Base-by-base conservation (phyloP, 768 basidiomycete species). In the Pleurotus tuoliensis region DNA sequence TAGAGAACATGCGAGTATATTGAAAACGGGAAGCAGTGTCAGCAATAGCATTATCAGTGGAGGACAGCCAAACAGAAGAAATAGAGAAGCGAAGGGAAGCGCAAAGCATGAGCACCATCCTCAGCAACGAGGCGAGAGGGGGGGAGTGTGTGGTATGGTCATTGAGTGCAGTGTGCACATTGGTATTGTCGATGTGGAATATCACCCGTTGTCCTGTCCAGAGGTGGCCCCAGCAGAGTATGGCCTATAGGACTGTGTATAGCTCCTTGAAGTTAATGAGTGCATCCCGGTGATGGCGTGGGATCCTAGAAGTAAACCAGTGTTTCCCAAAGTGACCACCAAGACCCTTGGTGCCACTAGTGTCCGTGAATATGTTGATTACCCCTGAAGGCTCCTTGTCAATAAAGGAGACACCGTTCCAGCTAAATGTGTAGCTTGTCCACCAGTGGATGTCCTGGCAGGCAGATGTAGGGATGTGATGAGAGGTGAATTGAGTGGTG, bases 401-500 rank as follows among this genome's bases (percentile, higher is more conserved):
- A 5, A 68, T 47, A 3, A 68, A 9, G 18, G 55, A 56, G 16
- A 71, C 59, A 1, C 70, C 70, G 45, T 73, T 73, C 70, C 69
- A 75, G 0, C 58, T 11, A 0, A 58, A 15, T 16, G 61, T 44
- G 47, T 67, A 66, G 5, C 39, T 53, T 0, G 22, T 13, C 72
- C 73, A 76, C 74, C 73, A 76, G 7, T 41, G 46, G 0, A 76
- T 47, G 58, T 75, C 68, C 6, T 56, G 44, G 1, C 41, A 56
- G 0, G 59, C 63, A 3, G 57, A 55, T 0, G 48, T 39, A 3
- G 72, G 66, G 18, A 75, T 65, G 30, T 61, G 61, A 4, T 61
- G 66, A 16, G 25, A 25, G 0, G 61, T 7, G 55, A 63, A 66
- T 0, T 60, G 41, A 0, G 68, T 63, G 0, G 49, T 20, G 58